Percentiles rank a stretch among this genome's conserved stretches.
Evolutionary conservation across 768 basidiomycete species (phyloP).

Genomic region (Russula emetica): DNA sequence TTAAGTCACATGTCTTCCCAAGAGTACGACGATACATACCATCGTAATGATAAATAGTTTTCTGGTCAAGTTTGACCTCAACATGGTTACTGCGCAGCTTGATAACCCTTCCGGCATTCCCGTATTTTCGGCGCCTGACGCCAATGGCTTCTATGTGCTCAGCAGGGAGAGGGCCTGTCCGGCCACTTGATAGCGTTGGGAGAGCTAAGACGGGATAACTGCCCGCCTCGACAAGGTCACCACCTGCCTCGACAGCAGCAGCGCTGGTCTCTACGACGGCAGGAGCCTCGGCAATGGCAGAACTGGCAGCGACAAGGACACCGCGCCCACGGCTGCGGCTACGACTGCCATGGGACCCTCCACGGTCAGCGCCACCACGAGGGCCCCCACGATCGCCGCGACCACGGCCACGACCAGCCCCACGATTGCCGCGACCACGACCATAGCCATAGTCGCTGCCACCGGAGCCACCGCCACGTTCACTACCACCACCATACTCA

Average conservation of each 20-base stretch:
- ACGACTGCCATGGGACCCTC: neutral
- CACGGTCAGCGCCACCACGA: slow-evolving; percentile 13
- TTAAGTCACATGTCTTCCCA: neutral
- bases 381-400: slow-evolving; percentile 31
- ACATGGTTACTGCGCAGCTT: slow-evolving; percentile 57
- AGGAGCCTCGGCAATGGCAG: neutral
- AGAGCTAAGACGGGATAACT: neutral
- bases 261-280: neutral
- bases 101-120: slow-evolving; percentile 47
- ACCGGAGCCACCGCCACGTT: neutral
- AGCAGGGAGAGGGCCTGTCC: slow-evolving; percentile 26
- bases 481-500: neutral
- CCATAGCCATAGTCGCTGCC: neutral
- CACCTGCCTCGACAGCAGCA: neutral
- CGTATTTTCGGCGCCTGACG: slow-evolving; percentile 62
- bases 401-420: neutral
- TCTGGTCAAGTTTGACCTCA: slow-evolving; percentile 52
- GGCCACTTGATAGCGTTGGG: neutral
- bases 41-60: slow-evolving; percentile 71
- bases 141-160: slow-evolving; percentile 52
- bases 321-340: neutral
- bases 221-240: neutral
- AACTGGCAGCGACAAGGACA: neutral
- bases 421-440: neutral
- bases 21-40: slow-evolving; percentile 41